Percentiles rank a stretch among this genome's conserved stretches.
These are phyloP conservation scores for Holtermannia corniformis DNA, from an alignment of 768 basidiomycete species.

Conservation along the genomic window DNA sequence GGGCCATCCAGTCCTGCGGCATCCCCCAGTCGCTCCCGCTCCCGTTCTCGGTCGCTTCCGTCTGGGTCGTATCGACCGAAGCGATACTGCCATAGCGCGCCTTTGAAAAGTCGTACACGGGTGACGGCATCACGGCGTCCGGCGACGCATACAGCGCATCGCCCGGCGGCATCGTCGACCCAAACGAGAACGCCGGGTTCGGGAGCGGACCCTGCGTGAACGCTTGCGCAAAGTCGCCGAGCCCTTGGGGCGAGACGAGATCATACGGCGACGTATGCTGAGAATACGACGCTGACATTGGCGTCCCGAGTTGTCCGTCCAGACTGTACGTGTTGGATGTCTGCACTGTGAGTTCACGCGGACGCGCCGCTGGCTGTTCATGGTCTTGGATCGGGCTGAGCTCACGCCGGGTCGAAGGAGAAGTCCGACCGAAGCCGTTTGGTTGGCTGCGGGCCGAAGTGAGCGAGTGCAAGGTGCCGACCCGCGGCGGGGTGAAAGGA, in stretches of 20 bases:
- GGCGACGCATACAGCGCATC: background rate
- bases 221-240: background rate
- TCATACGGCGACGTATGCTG: slow-evolving; percentile 3
- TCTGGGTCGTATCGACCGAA: slow-evolving; percentile 22
- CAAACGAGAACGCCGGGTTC: slow-evolving; percentile 35
- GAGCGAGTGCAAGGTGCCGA: background rate
- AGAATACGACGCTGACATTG: background rate
- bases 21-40: slow-evolving; percentile 13
- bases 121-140: background rate
- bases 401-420: slow-evolving; percentile 9
- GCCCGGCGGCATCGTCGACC: slow-evolving; percentile 1
- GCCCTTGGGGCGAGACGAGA: background rate
- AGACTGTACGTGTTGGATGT: no score
- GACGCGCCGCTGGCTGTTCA: slow-evolving; percentile 3
- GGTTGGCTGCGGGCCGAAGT: background rate
- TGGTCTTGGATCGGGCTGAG: slow-evolving; percentile 34
- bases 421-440: background rate
- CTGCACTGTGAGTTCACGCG: background rate
- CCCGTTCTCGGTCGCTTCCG: slow-evolving; percentile 16
- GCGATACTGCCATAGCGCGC: slow-evolving; percentile 32
- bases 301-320: slow-evolving; percentile 15
- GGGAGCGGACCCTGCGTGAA: slow-evolving; percentile 23
- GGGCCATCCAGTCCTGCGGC: slow-evolving; percentile 1
- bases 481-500: slow-evolving; percentile 35
- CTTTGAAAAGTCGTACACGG: background rate